phyloP scores from a whole-genome alignment of 108 stramenopile species.

The Aurantiochytrium sp. region DNA sequence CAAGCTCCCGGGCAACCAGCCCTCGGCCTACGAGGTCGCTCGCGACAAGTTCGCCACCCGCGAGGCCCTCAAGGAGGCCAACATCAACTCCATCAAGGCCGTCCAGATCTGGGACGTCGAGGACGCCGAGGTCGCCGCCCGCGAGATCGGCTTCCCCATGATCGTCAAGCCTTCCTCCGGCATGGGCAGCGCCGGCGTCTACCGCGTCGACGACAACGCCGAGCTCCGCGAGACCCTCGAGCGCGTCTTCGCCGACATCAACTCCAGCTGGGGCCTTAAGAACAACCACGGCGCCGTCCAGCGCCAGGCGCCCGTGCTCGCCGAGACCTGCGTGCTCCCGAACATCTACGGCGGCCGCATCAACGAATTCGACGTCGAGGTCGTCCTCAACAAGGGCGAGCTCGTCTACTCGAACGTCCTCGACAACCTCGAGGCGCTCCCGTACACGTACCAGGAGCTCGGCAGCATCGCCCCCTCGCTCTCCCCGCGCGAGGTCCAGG shows the following conservation, averaged over 20 bases:
- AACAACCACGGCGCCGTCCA: not conserved
- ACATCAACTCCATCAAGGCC: not conserved
- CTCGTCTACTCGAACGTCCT: slow-evolving; percentile 20
- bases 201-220: not conserved
- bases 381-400: not conserved
- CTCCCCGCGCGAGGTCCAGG: not conserved
- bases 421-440: not conserved
- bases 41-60: slow-evolving; percentile 30
- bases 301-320: slow-evolving; percentile 27
- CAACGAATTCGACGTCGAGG: slow-evolving; percentile 10
- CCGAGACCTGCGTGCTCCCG: slow-evolving; percentile 4
- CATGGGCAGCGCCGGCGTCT: slow-evolving; percentile 19
- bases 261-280: not conserved
- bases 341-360: slow-evolving; percentile 18
- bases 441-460: not conserved
- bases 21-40: not conserved
- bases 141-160: slow-evolving; percentile 28
- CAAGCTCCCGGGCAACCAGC: not conserved
- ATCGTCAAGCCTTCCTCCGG: slow-evolving; percentile 10
- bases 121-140: slow-evolving; percentile 3
- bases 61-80: not conserved
- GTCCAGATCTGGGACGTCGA: slow-evolving; percentile 10
- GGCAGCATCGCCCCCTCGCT: not conserved
- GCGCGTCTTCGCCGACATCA: slow-evolving; percentile 17
- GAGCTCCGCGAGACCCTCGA: slow-evolving; percentile 20